phyloP scores from a whole-genome alignment of 148 eudicot genomes.

The Silene conica region DNA sequence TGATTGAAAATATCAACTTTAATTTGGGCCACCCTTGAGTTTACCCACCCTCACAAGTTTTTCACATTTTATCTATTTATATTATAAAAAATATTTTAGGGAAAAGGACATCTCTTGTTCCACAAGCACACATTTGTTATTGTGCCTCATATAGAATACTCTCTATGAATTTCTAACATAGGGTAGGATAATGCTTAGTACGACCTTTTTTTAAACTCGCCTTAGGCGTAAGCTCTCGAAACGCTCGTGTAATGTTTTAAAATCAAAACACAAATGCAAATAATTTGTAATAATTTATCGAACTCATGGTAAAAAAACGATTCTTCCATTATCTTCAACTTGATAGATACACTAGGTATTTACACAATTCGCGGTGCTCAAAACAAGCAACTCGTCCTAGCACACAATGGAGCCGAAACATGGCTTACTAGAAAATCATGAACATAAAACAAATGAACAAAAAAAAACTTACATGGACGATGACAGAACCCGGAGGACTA shows the following conservation, averaged over 20 bases:
- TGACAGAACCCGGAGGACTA: not conserved
- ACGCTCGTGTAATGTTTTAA: not conserved
- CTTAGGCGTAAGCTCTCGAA: not conserved
- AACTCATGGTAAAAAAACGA: constrained; percentile 7
- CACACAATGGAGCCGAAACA: constrained; percentile 22
- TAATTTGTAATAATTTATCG: not conserved
- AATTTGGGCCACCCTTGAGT: constrained; percentile 15
- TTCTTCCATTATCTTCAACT: constrained; percentile 17
- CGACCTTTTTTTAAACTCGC: too few relatives aligned
- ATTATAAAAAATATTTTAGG: not conserved
- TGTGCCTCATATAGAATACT: not conserved
- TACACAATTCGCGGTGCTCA: constrained; percentile 19
- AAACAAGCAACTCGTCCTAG: constrained; percentile 10
- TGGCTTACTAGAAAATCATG: constrained; percentile 8
- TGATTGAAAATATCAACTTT: constrained; percentile 7
- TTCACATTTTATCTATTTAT: not conserved
- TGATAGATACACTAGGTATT: constrained; percentile 23
- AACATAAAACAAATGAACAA: not conserved
- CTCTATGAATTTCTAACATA: not conserved
- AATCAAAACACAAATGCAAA: not conserved
- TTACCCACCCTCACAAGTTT: not conserved
- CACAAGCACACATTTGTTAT: constrained; percentile 19
- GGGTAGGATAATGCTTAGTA: not conserved
- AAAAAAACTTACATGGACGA: constrained; percentile 12
- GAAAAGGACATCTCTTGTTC: constrained; percentile 29